Evolutionary conservation across 805 yeast genomes (phyloP).

Genomic region (Brettanomyces bruxellensis): DNA sequence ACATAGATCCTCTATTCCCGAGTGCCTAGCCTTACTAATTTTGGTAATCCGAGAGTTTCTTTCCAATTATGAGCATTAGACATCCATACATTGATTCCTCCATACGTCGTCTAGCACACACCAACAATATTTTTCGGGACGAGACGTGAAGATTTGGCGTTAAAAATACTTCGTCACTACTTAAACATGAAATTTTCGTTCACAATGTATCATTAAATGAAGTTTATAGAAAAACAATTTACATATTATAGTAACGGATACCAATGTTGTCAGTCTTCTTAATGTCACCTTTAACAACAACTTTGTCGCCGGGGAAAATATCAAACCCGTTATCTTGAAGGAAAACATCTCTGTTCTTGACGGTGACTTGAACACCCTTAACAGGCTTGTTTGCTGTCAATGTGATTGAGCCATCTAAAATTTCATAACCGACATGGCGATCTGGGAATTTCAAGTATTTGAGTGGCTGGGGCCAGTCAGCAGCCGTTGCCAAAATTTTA

Average conservation of each 20-base stretch:
- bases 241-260: slow-evolving; percentile 3
- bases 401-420: slow-evolving; percentile 18
- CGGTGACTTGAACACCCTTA: slow-evolving; percentile 33
- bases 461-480: slow-evolving; percentile 41
- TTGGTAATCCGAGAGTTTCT: no score
- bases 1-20: no score
- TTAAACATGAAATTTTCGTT: no score
- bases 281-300: slow-evolving; percentile 3
- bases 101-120: no score
- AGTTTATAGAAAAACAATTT: not conserved
- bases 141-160: no score
- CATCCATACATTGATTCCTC: no score
- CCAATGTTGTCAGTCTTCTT: slow-evolving; percentile 1
- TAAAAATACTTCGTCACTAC: no score
- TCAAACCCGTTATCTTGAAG: slow-evolving; percentile 41
- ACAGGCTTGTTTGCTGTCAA: slow-evolving; percentile 34
- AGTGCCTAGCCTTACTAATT: no score
- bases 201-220: no score
- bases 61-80: no score
- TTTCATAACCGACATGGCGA: not conserved
- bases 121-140: no score
- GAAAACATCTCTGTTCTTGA: slow-evolving; percentile 17
- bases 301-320: slow-evolving; percentile 29
- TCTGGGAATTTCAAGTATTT: slow-evolving; percentile 29
- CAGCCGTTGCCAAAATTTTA: slow-evolving; percentile 1